Evolutionary conservation across 2,329 filamentous ascomycete species (phyloP), one percentile per base, ranked within the genome.

Genomic region (Beauveria sp.): DNA sequence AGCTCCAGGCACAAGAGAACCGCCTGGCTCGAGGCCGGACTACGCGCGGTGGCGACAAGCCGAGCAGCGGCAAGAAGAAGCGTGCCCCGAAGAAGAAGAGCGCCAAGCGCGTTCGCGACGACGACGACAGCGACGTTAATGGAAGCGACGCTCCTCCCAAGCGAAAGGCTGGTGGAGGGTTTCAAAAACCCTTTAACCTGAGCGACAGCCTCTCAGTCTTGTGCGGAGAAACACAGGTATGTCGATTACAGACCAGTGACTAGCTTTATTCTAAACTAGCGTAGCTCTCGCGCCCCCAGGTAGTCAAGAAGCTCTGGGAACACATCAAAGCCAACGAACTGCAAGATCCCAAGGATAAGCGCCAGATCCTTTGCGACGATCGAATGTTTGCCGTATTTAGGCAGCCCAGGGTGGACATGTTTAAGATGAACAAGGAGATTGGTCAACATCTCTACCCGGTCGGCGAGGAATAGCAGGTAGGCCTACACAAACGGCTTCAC

Each of bases 341-440:
- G 6, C 95, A 99, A 74, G 93, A 98, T 67, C 93, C 93, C 0
- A 85, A 74, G 65, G 93, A 99, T 77, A 93, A 93, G 74, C 89
- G 95, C 24, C 91, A 96, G 67, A 99, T 99, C 65, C 79, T 86
- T 30, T 99, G 95, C 76, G 95, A 99, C 74, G 91, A 96, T 26
- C 86, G 86, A 67, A 89, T 99, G 88, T 87, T 90, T 63, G 89
- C 89, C 7, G 89, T 99, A 8, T 99, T 99, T 79, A 96, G 96
- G 74, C 84, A 89, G 70, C 86, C 92, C 69, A 90, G 85, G 70
- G 89, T 99, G 55, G 91, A 98, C 75, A 99, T 99, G 95, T 99
- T 99, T 75, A 93, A 91, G 67, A 98, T 99, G 93, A 98, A 96
- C 80, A 97, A 97, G 79, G 85, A 96, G 18, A 85, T 98, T 12